Conservation (phyloP, 495 filamentous ascomycete species). For the Collariella sp. region DNA sequence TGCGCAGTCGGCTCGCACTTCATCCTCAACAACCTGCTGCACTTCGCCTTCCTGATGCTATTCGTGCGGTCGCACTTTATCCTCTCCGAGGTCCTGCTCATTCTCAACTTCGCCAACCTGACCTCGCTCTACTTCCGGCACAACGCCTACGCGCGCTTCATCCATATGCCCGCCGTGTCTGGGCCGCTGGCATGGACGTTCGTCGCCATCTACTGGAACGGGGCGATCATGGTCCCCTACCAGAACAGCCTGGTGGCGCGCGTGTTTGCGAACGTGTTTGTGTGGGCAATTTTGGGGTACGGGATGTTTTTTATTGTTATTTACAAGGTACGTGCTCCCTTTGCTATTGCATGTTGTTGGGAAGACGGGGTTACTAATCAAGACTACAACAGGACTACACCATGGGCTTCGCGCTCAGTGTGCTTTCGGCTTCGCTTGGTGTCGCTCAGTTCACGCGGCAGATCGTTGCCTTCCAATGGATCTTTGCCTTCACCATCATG, state of each 20-base stretch:
- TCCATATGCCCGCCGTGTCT: slow-evolving; percentile 65
- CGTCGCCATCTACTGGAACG: slow-evolving; percentile 78
- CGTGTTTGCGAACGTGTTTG: slow-evolving; percentile 74
- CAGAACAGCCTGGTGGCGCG: slow-evolving; percentile 49
- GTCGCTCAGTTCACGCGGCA: slow-evolving; percentile 58
- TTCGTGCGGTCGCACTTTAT: slow-evolving; percentile 66
- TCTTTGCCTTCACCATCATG: slow-evolving; percentile 82
- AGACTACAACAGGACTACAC: slow-evolving; percentile 54
- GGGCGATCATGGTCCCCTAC: slow-evolving; percentile 63
- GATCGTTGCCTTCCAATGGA: slow-evolving; percentile 74
- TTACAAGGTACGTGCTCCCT: slow-evolving; percentile 44
- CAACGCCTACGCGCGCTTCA: slow-evolving; percentile 52
- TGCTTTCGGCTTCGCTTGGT: slow-evolving; percentile 62
- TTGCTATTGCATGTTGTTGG: too few species aligned
- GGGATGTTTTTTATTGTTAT: slow-evolving; percentile 61
- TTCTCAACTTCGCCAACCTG: slow-evolving; percentile 76
- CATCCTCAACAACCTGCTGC: slow-evolving; percentile 73
- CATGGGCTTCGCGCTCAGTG: slow-evolving; percentile 66
- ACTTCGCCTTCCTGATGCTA: slow-evolving; percentile 70
- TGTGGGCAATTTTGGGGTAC: slow-evolving; percentile 71
- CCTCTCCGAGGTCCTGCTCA: slow-evolving; percentile 64
- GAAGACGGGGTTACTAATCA: neutral
- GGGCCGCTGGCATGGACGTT: slow-evolving; percentile 78
- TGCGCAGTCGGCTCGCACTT: slow-evolving; percentile 75
- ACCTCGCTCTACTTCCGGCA: slow-evolving; percentile 71